phyloP scores from a whole-genome alignment of 1,284 basidiomycete species.

The Singerocomus inundabilis region DNA sequence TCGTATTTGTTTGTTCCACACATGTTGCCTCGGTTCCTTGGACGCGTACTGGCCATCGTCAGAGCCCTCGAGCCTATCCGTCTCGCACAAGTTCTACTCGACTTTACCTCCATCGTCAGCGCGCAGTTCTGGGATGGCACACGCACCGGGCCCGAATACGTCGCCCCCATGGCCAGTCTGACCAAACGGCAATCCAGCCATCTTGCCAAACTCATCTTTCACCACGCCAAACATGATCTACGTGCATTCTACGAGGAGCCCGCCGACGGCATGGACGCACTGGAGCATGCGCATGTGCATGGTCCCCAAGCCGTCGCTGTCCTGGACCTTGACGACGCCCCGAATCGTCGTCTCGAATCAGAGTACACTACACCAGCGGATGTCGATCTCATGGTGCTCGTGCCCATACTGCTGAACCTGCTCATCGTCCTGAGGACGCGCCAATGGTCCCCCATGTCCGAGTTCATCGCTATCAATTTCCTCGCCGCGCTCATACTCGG shows the following conservation, averaged over 20 bases:
- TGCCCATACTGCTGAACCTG: slow-evolving; percentile 16
- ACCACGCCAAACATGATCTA: slow-evolving; percentile 12
- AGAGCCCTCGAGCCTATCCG: slow-evolving; percentile 8
- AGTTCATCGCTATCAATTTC: slow-evolving; percentile 7
- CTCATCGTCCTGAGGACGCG: slow-evolving; percentile 7
- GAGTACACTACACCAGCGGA: slow-evolving; percentile 14
- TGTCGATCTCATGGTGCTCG: slow-evolving; percentile 15
- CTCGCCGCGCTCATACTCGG: slow-evolving; percentile 14
- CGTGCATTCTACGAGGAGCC: no score
- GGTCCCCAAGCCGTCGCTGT: slow-evolving; percentile 14
- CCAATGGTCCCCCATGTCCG: slow-evolving; percentile 6
- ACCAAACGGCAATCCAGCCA: slow-evolving; percentile 20
- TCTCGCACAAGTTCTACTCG: slow-evolving; percentile 17
- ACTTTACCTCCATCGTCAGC: slow-evolving; percentile 13
- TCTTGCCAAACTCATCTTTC: slow-evolving; percentile 16
- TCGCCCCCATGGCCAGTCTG: slow-evolving; percentile 21
- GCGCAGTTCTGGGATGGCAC: slow-evolving; percentile 23
- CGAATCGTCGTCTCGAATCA: background rate
- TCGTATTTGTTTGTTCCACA: no score
- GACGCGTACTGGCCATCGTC: slow-evolving; percentile 5
- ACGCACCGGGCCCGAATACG: slow-evolving; percentile 22
- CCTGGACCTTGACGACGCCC: slow-evolving; percentile 12
- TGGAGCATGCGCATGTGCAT: background rate
- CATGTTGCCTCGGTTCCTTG: no score
- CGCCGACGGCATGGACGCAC: background rate